phyloP scores from a whole-genome alignment of 805 yeast genomes.

The Candida ficus region DNA sequence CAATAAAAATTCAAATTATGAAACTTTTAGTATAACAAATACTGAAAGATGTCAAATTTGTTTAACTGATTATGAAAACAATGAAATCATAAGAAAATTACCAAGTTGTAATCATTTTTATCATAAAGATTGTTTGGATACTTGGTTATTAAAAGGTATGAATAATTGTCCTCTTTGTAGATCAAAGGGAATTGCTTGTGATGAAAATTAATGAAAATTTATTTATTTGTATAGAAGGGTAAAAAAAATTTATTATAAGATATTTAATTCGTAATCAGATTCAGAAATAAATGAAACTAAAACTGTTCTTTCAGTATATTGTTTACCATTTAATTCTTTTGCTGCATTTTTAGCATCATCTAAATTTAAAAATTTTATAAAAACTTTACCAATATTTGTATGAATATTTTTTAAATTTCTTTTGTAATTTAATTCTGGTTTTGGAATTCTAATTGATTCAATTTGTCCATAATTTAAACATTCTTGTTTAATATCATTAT shows the following conservation, averaged over 20 bases:
- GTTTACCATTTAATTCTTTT: slow-evolving; percentile 54
- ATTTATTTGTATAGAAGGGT: background rate
- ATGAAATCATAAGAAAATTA: slow-evolving; percentile 43
- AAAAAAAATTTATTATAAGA: slow-evolving; percentile 5
- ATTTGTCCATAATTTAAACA: slow-evolving; percentile 49
- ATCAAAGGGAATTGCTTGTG: slow-evolving; percentile 31
- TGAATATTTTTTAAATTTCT: slow-evolving; percentile 39
- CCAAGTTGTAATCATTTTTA: slow-evolving; percentile 43
- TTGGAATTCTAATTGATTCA: slow-evolving; percentile 52
- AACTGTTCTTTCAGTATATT: slow-evolving; percentile 64
- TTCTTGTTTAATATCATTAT: slow-evolving; percentile 45
- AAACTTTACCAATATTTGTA: slow-evolving; percentile 69
- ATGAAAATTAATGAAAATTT: background rate
- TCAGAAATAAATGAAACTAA: slow-evolving; percentile 59
- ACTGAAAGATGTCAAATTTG: slow-evolving; percentile 43
- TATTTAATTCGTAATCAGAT: slow-evolving; percentile 45
- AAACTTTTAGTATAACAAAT: background rate
- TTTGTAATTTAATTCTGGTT: slow-evolving; percentile 40
- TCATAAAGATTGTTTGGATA: slow-evolving; percentile 53
- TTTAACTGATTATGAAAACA: slow-evolving; percentile 40
- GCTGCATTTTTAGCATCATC: slow-evolving; percentile 53
- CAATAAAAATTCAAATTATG: background rate
- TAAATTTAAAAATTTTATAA: slow-evolving; percentile 52
- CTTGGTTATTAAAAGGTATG: slow-evolving; percentile 48
- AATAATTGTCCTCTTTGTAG: slow-evolving; percentile 59